phyloP scores from a whole-genome alignment of 768 basidiomycete species.

The Boletellus ananiceps region DNA sequence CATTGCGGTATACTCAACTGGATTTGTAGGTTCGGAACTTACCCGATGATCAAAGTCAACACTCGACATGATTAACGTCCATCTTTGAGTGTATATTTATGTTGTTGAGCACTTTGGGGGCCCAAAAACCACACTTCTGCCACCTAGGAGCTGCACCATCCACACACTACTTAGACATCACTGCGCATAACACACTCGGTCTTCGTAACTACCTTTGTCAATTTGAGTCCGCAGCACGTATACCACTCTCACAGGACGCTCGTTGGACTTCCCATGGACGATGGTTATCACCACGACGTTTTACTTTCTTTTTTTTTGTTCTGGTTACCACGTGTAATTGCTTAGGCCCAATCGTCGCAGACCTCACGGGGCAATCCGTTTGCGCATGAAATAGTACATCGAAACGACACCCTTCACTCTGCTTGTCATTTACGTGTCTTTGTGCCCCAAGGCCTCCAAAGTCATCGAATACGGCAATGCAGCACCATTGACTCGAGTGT shows the following conservation, averaged over 20 bases:
- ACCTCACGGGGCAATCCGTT: background rate
- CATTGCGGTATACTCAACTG: slow-evolving; percentile 7
- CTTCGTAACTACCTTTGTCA: slow-evolving; percentile 9
- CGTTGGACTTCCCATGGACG: slow-evolving; percentile 13
- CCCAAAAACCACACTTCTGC: slow-evolving; percentile 1
- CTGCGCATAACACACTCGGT: slow-evolving; percentile 1
- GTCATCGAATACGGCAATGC: slow-evolving; percentile 53
- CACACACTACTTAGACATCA: slow-evolving; percentile 19
- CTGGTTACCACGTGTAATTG: slow-evolving; percentile 6
- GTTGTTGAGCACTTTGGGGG: slow-evolving; percentile 4
- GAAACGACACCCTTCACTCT: background rate
- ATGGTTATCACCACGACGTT: slow-evolving; percentile 5
- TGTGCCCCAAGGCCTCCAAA: slow-evolving; percentile 41
- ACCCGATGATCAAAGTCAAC: slow-evolving; percentile 40
- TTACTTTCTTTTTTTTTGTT: background rate
- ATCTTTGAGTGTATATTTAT: slow-evolving; percentile 4
- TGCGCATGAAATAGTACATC: background rate
- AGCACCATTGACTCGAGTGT: slow-evolving; percentile 59
- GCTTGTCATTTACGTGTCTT: slow-evolving; percentile 6
- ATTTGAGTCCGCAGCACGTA: slow-evolving; percentile 14
- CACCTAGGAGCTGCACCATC: slow-evolving; percentile 1
- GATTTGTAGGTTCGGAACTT: slow-evolving; percentile 51
- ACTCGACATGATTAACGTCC: slow-evolving; percentile 18
- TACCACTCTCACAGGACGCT: slow-evolving; percentile 16
- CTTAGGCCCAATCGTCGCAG: slow-evolving; percentile 10